Evolutionary conservation across 1,284 basidiomycete species (phyloP).

Genomic region (Ceratobasidium sp.): DNA sequence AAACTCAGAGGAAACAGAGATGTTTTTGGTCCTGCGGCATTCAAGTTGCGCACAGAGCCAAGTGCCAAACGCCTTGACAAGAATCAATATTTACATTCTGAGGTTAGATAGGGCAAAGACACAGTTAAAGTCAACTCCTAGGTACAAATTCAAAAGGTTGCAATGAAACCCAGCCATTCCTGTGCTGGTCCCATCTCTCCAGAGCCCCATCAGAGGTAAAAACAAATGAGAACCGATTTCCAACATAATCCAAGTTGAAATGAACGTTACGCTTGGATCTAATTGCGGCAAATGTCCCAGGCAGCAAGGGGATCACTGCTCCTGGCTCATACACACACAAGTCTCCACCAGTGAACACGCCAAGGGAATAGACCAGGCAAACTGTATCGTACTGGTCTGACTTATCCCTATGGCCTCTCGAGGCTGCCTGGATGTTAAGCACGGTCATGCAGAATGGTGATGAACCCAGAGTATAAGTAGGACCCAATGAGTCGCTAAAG

Average conservation of each 20-base stretch:
- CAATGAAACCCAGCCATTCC: neutral
- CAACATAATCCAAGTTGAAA: conserved; percentile 10
- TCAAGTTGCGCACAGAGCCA: no score
- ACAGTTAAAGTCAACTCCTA: no score
- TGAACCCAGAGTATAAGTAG: neutral
- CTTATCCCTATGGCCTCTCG: neutral
- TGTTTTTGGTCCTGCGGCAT: no score
- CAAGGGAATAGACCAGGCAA: conserved; percentile 1
- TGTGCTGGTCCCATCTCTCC: neutral
- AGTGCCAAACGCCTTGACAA: no score
- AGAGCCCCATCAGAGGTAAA: conserved; percentile 8
- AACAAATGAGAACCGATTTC: neutral
- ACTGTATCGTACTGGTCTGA: neutral
- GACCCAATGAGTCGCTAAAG: neutral
- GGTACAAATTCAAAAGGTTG: neutral
- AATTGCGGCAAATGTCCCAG: conserved; percentile 2
- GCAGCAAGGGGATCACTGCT: neutral
- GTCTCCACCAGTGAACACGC: neutral
- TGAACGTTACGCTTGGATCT: neutral
- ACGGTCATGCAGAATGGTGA: conserved; percentile 19
- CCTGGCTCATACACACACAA: conserved; percentile 1
- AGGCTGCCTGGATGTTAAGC: neutral
- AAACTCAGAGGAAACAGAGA: no score
- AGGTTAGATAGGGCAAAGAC: no score
- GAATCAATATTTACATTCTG: no score